Evolutionary conservation across 1,139 yeast genomes (phyloP).

Genomic region (Yamadazyma triangularis): DNA sequence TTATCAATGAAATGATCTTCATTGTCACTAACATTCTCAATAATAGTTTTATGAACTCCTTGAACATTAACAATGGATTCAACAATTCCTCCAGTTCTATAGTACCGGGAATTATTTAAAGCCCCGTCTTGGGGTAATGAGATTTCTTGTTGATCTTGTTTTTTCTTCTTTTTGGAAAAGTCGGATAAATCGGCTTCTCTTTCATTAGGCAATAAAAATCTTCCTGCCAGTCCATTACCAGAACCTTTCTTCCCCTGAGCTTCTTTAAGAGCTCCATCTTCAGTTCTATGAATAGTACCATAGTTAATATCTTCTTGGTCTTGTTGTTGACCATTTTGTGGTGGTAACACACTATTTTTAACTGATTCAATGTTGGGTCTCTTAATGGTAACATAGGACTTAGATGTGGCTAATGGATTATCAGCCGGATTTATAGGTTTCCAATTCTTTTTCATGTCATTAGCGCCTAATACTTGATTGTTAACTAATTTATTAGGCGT

Average conservation of each 20-base stretch:
- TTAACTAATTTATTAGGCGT: constrained; percentile 2
- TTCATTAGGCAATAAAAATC: constrained; percentile 22
- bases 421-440: constrained; percentile 72
- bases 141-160: too few species aligned
- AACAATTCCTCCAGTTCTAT: constrained; percentile 66
- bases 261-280: constrained; percentile 44
- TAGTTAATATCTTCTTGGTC: constrained; percentile 13
- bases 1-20: constrained; percentile 13
- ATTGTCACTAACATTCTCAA: constrained; percentile 53
- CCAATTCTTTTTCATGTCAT: constrained; percentile 23
- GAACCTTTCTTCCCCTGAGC: constrained; percentile 2
- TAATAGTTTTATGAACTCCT: constrained; percentile 84
- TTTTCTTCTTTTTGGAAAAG: constrained; percentile 7
- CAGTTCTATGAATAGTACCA: constrained; percentile 46
- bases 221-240: constrained; percentile 5
- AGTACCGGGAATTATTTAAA: constrained; percentile 33
- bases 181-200: constrained; percentile 30
- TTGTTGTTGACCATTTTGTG: constrained; percentile 8
- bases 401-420: constrained; percentile 73
- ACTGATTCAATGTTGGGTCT: constrained; percentile 35
- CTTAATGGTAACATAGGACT: constrained; percentile 67
- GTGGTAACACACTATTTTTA: constrained; percentile 19
- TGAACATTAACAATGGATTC: constrained; percentile 81
- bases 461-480: constrained; percentile 5
- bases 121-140: constrained; percentile 19